Base-by-base conservation (phyloP, 176 grass and related monocot genomes). In the Oryza brachyantha region DNA sequence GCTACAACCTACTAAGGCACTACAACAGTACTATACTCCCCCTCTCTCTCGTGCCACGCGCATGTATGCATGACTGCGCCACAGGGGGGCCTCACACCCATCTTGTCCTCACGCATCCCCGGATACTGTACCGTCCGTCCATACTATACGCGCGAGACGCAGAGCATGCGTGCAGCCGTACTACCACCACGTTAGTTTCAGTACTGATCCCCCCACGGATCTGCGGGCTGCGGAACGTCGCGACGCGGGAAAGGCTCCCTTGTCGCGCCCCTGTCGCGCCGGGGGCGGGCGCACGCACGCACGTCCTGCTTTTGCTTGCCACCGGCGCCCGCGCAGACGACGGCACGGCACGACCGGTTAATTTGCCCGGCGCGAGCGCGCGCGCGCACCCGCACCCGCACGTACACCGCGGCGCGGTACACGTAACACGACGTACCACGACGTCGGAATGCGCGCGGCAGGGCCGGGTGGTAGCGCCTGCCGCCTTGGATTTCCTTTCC, bases 1-100 rank as follows among this genome's bases (percentile, higher is more conserved):
- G n/a, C n/a, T n/a, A n/a, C n/a, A n/a, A n/a, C n/a, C n/a, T n/a
- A n/a, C n/a, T n/a, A n/a, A n/a, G n/a, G n/a, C n/a, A n/a, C n/a
- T n/a, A n/a, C n/a, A n/a, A n/a, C n/a, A n/a, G n/a, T n/a, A n/a
- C n/a, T n/a, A n/a, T n/a, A n/a, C n/a, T n/a, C n/a, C n/a, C 48
- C 48, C 5, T 52, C 50, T 55, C 31, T 11, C 45, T 64, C 32
- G 78, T 75, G 34, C 45, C 71, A 37, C 70, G 34, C 80, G 66
- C 37, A 8, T 40, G 66, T 27, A 8, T 40, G 78, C 11, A 58
- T 16, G 59, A 25, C 9, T 12, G 50, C 28, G 35, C 60, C 58
- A 42, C 58, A 43, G 2, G 3, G 2, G 3, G 58, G 6, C 21
- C 19, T 16, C 52, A n/a, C 42, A 57, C 40, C 50, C 4, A 26